phyloP scores from a whole-genome alignment of 768 basidiomycete genomes.

The Trametes elegans region DNA sequence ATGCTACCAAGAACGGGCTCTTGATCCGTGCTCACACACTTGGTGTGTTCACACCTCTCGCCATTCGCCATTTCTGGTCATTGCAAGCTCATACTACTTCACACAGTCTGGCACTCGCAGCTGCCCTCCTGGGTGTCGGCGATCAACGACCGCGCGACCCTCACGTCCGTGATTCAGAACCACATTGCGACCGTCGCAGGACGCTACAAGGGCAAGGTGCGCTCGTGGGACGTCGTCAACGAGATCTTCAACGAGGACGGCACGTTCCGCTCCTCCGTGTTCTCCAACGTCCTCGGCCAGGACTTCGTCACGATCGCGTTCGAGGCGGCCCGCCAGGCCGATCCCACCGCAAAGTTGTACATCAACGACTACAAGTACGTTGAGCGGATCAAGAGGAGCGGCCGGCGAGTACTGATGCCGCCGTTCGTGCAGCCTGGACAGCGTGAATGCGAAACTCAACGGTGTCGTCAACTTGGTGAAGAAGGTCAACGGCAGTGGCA shows the following conservation, averaged over 20 bases:
- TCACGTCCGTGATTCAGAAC: conserved; percentile 33
- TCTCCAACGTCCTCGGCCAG: conserved; percentile 48
- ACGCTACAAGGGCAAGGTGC: conserved; percentile 34
- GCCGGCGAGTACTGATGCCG: background rate
- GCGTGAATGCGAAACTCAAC: conserved; percentile 42
- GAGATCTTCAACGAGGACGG: conserved; percentile 56
- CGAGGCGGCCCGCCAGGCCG: conserved; percentile 46
- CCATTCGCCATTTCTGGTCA: too few species aligned
- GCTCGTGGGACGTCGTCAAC: conserved; percentile 34
- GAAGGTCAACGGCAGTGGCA: conserved; percentile 37
- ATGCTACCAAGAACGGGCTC: conserved; percentile 29
- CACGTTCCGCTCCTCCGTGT: conserved; percentile 44
- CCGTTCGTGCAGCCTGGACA: conserved; percentile 41
- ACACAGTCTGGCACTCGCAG: conserved; percentile 34
- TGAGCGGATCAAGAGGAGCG: background rate
- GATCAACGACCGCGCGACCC: conserved; percentile 26
- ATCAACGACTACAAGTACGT: conserved; percentile 42
- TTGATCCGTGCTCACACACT: conserved; percentile 33
- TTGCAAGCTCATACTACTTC: background rate
- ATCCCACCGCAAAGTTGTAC: conserved; percentile 45
- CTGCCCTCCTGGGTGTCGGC: conserved; percentile 31
- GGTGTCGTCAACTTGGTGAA: conserved; percentile 42
- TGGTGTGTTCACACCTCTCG: conserved; percentile 13
- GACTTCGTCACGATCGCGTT: conserved; percentile 52
- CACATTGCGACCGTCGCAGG: conserved; percentile 34